Evolutionary conservation across 805 yeast genomes (phyloP), one percentile per base, ranked within the genome.

Genomic region (Saccharomycopsis sp.): DNA sequence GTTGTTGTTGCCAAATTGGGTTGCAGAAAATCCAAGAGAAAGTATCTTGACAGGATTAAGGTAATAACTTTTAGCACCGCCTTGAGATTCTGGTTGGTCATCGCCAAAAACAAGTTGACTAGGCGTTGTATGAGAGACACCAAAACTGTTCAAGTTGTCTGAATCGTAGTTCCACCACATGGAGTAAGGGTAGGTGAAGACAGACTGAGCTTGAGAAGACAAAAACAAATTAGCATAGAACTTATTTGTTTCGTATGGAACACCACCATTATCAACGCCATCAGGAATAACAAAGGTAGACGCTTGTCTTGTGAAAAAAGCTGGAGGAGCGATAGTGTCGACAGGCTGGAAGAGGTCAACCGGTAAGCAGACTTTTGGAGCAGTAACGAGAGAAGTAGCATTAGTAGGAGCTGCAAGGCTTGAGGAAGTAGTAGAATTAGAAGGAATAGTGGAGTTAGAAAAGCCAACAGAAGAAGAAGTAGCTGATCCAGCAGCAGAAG

Each of bases 181-280:
- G 82, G 59, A 15, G 84, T 82, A 82, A 1, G 95, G 95, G 50
- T 80, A 86, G 0, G 89, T 75, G 85, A 87, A 84, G 0, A 76
- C 71, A 0, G 89, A 84, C 42, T 70, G 63, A 2, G 74, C 71
- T 53, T 80, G 88, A 43, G 68, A 67, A 0, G 69, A 87, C 27
- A 83, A 66, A 7, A 82, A 58, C 56, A 84, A 59, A 57, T 84
- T 84, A 25, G 82, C 79, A 57, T 79, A 84, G 52, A 83, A 83
- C 54, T 83, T 82, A 57, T 84, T 84, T 3, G 94, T 83, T 45
- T 78, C 78, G 20, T 33, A 25, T 15, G 46, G 39, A 7, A 47
- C 48, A 8, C 48, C 49, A 36, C 59, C 54, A 45, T 66, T 64
- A 30, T 62, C 58, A 27, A 71, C 76, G 26, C 73, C 73, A 3